Evolutionary conservation across 352 stramenopile genomes (phyloP).

Genomic region (Phytopythium vexans): DNA sequence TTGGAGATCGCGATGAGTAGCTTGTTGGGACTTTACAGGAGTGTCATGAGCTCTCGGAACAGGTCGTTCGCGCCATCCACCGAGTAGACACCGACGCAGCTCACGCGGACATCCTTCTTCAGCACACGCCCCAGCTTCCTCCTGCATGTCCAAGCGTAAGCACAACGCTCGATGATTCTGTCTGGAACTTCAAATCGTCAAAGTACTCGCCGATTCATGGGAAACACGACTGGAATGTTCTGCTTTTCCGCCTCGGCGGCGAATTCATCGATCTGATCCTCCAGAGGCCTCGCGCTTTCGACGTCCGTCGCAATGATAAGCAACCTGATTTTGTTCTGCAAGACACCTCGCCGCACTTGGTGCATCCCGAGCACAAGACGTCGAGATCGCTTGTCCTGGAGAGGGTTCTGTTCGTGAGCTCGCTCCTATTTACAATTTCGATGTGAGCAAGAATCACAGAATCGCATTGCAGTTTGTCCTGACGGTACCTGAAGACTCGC

Average conservation of each 20-base stretch:
- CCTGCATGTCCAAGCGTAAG: constrained; percentile 30
- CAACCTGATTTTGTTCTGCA: constrained; percentile 78
- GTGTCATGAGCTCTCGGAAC: constrained; percentile 42
- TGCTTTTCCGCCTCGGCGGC: constrained; percentile 52
- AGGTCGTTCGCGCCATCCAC: constrained; percentile 92
- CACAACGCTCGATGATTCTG: no score
- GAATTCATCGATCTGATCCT: constrained; percentile 85
- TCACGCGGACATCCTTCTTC: constrained; percentile 92
- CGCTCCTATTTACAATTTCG: constrained; percentile 45
- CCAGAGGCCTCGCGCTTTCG: constrained; percentile 70
- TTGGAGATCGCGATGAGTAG: constrained; percentile 7
- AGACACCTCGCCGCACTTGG: constrained; percentile 88
- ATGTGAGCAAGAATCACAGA: not conserved
- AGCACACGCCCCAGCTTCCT: constrained; percentile 89
- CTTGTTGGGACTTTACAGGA: not conserved
- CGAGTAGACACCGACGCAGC: constrained; percentile 93
- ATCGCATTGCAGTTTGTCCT: not conserved
- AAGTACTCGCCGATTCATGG: constrained; percentile 28
- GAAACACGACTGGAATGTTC: constrained; percentile 40
- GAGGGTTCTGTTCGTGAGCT: constrained; percentile 52
- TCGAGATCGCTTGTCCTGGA: constrained; percentile 60
- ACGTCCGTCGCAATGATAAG: constrained; percentile 91
- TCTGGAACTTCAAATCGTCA: not conserved
- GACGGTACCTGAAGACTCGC: constrained; percentile 21
- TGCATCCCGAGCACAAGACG: constrained; percentile 90